Percentiles rank a stretch among this genome's conserved stretches.
These are phyloP conservation scores for Seminavis robusta DNA, from an alignment of 108 stramenopile species.

Conservation along the genomic window DNA sequence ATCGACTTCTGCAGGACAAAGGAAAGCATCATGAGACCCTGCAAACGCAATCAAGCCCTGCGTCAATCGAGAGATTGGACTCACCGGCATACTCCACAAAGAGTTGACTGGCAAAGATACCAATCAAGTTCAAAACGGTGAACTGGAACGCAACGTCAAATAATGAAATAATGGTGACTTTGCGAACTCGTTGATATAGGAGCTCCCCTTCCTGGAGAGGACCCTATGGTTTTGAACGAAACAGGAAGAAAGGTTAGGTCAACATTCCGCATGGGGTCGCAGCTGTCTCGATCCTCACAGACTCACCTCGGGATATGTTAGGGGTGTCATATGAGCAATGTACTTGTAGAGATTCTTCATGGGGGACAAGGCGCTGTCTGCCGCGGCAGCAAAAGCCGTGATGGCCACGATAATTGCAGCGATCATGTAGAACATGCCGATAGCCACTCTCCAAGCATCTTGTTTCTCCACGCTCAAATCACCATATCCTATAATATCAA, in stretches of 20 bases:
- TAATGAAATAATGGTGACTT: conserved; percentile 11
- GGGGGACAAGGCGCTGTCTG: conserved; percentile 16
- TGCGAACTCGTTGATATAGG: conserved; percentile 26
- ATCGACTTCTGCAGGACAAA: too few species aligned
- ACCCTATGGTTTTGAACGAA: too few species aligned
- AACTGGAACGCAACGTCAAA: conserved; percentile 32
- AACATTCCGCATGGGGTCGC: too few species aligned
- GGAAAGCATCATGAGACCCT: too few species aligned
- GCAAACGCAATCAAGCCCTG: too few species aligned
- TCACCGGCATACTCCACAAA: conserved; percentile 11
- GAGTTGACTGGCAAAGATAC: conserved; percentile 24
- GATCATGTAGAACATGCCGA: conserved; percentile 48
- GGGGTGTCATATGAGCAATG: too few species aligned
- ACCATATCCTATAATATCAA: conserved; percentile 52
- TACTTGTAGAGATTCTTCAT: not conserved
- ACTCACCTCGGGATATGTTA: too few species aligned
- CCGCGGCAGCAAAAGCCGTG: conserved; percentile 31
- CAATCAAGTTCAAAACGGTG: conserved; percentile 33
- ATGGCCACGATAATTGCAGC: conserved; percentile 35
- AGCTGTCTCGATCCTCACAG: too few species aligned
- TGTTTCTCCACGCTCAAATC: conserved; percentile 26
- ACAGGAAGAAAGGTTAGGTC: too few species aligned
- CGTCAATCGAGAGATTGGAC: too few species aligned
- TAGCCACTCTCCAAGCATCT: conserved; percentile 32
- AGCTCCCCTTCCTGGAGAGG: conserved; percentile 20